phyloP scores from a whole-genome alignment of 192 early-diverging fungal species.

The Coemansia sp. region DNA sequence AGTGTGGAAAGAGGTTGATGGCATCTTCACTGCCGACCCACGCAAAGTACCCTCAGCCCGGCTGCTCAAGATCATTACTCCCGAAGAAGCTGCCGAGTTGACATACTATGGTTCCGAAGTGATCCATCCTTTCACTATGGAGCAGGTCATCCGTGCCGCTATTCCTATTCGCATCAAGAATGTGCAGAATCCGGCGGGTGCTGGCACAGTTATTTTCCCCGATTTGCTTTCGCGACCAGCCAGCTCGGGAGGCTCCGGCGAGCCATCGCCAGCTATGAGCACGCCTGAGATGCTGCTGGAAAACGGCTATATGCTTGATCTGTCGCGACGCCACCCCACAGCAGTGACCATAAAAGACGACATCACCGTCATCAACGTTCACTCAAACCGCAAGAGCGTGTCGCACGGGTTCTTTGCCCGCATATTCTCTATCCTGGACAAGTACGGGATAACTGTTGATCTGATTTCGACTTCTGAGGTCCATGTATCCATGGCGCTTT shows the following conservation, averaged over 20 bases:
- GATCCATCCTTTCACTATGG: constrained; percentile 99
- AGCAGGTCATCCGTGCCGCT: constrained; percentile 92
- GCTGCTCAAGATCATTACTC: constrained; percentile 87
- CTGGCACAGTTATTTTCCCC: constrained; percentile 92
- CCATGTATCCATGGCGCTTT: constrained; percentile 86
- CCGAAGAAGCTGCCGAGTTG: constrained; percentile 96
- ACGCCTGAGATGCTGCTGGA: constrained; percentile 61
- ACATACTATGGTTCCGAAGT: constrained; percentile 96
- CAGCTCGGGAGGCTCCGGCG: constrained; percentile 53
- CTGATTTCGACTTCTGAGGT: constrained; percentile 92
- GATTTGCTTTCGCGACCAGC: constrained; percentile 59
- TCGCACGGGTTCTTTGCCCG: constrained; percentile 97
- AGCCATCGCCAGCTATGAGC: constrained; percentile 56
- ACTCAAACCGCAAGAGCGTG: constrained; percentile 93
- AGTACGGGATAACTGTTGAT: constrained; percentile 89
- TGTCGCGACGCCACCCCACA: constrained; percentile 80
- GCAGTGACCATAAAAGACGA: constrained; percentile 99
- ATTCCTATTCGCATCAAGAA: constrained; percentile 99
- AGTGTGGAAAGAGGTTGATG: constrained; percentile 99
- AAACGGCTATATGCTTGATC: constrained; percentile 72
- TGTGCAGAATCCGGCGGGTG: constrained; percentile 88
- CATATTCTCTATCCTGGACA: constrained; percentile 89
- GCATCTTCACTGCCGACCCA: constrained; percentile 98
- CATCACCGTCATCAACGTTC: constrained; percentile 93
- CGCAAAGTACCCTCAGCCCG: constrained; percentile 88